Base-by-base conservation (phyloP, 208 protist genomes). In the Strigomonas oncopelti region DNA sequence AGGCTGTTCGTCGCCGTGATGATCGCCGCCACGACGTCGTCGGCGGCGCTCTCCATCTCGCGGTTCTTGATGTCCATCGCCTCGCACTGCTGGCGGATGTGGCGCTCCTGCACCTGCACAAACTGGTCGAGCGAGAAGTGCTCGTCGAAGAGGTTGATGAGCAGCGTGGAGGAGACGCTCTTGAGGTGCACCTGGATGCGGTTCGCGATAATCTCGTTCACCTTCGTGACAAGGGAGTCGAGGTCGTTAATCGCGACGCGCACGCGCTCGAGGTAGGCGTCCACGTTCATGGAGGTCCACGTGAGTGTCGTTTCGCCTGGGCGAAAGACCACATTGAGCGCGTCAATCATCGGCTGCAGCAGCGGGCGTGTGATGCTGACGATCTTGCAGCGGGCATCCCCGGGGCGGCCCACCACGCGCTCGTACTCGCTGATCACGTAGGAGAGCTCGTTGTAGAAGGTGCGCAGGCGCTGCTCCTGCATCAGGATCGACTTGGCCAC, bases 241-340 rank as follows among this genome's bases (percentile, higher is more conserved):
- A 92, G 83, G 53, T 83, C 67, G 53, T 67, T 65, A 67, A 98
- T 85, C 32, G 76, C 90, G 65, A 74, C 80, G 51, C 94, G 88
- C 24, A 98, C 88, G 20, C 86, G 77, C 68, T 89, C 74, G 14
- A 98, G 74, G 83, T 97, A 99, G 18, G 83, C 79, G 69, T 97
- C 93, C 20, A 99, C 94, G 77, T 97, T 98, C 93, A 98, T 97
- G 22, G 97, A 98, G 8, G 86, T 94, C 96, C 96, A 98, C 38
- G 93, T 98, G 45, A 98, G 91, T 20, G 84, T 95, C 22, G 94
- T 94, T 60, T 97, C 93, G 58, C 81, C 81, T 0, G 81, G 66
- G 80, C 93, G 77, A 36, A 98, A 93, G 28, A 93, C 84, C 32
- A 88, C 83, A 67, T 98, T 92, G 27, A 99, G 71, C 25, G 87